Base-by-base conservation (phyloP, 768 basidiomycete species). In the Collybiopsis luxurians region DNA sequence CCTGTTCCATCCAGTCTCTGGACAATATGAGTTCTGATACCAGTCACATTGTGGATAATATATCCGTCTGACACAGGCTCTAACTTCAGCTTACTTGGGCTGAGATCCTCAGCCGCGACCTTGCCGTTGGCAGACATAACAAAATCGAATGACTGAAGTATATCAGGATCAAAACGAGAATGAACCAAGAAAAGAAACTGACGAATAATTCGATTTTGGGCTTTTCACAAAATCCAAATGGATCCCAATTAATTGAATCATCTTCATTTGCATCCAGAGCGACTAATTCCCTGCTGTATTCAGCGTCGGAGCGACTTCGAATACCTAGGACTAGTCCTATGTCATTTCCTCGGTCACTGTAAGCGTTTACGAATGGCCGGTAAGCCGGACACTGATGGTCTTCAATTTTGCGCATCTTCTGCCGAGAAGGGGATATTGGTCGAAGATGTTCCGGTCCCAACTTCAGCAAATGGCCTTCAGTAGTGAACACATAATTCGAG, bases 401-500 rank as follows among this genome's bases (percentile, higher is more conserved):
- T 63, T 89, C 84, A 26, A 83, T 76, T 23, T 80, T 78, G 19
- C 90, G 84, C 59, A 84, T 71, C 60, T 80, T 80, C 64, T 80
- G 80, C 17, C 85, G 82, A 3, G 80, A 71, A 30, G 80, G 60
- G n/a, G 89, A 84, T 36, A 81, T 71, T 7, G 82, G 79, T 59
- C 76, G 80, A 27, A 89, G 73, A 49, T 82, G 75, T 45, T 81
- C 64, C 38, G 63, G 69, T 1, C 83, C 84, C 19, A 97, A 79
- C 11, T 79, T 78, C 43, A 99, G 76, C 24, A 93, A 79, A 67
- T 99, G 97, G 0, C 96, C 97, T 70, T 98, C 97, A 1, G 97
- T 99, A 5, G 95, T 92, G 67, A 97, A 90, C 10, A 98, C 91
- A 60, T 87, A 90, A 68, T 94, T 90, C 0, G 90, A 89, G 66